Base-by-base conservation (phyloP, 2,329 filamentous ascomycete genomes). In the Madurella fahalii region DNA sequence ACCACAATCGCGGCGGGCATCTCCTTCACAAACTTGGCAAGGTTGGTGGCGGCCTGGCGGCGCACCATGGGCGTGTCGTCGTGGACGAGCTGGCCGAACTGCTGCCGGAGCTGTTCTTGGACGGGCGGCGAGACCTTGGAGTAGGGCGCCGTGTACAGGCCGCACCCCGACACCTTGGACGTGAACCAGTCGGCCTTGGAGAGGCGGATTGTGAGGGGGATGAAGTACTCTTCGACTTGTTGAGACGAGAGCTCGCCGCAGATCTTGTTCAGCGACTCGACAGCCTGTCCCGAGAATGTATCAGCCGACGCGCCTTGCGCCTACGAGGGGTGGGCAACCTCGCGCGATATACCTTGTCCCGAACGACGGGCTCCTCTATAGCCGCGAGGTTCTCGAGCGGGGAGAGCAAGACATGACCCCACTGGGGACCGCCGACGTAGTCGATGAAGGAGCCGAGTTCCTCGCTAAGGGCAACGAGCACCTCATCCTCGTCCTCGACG, bases 151-250 rank as follows among this genome's bases (percentile, higher is more conserved):
- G 89, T 94, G 78, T 93, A 99, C 60, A 99, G 87, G 60, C 94
- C 94, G 62, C 93, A 96, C 59, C 93, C 94, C 32, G 94, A 99
- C 62, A 99, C 94, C 77, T 97, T 99, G 62, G 94, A 97, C 54
- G 94, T 99, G 74, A 99, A 99, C 94, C 94, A 99, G 76, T 99
- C 94, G 74, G 94, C 94, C 82, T 97, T 99, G 62, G 94, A 95
- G 58, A 99, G 89, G 69, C 94, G 90, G 68, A 95, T 84, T 57
- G 92, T 92, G 68, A 99, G 86, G 59, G 94, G 94, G 65, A 99
- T 93, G 77, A 97, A 97, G 75, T 92, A 89, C 68, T 96, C 90
- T 79, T 99, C 94, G 69, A 97, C 87, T 77, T 99, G 94, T 72
- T 90, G 83, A 65, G 90, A 78, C 48, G 91, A 95, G 53, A 99